Evolutionary conservation across 1,284 basidiomycete genomes (phyloP), one percentile per base, ranked within the genome.

Genomic region (Trichosporon ovoides): DNA sequence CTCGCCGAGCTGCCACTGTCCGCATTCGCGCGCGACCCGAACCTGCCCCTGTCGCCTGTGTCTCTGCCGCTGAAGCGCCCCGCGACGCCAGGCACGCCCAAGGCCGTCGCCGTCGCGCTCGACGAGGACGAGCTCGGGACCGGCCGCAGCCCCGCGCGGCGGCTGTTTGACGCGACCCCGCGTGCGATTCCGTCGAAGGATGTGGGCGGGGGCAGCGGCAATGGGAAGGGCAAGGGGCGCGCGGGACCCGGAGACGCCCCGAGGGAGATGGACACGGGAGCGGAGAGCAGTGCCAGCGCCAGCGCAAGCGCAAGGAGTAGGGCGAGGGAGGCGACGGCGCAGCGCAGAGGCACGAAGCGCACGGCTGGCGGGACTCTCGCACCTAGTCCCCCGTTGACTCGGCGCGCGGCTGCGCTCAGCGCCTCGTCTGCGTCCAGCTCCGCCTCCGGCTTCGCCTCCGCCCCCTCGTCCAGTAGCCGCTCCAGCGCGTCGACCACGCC

Each of bases 1-100:
- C 37, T 43, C 22, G 7, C 7, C 37, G 36, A 38, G 52, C 60
- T 66, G 24, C 58, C 64, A 5, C 40, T 66, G 18, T 24, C 56
- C n/a, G 51, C 50, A n/a, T 66, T 60, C 40, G n/a, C 59, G 24
- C 52, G 46, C 11, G 52, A 38, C 24, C 53, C 50, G 9, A 55
- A 55, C 51, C 16, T 33, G 24, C 16, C 19, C 38, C 19, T 51
- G 34, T 14, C 63, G 0, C 60, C 65, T 11, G 51, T 60, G 13
- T 62, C 63, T 1, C 48, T 58, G 0, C 62, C 65, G 12, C 20
- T 36, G 36, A 66, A 66, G 56, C 60, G 65, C 19, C 34, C 53
- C 5, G 14, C 34, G 7, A 60, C 54, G 1, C 56, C 53, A 50
- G 9, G 52, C 33, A 28, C 38, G n/a, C 36, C 54, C 18, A 18